Percentiles rank a stretch among this genome's conserved stretches.
Evolutionary conservation across 176 grass and related monocot genomes (phyloP).

Genomic region (Puya raimondii): DNA sequence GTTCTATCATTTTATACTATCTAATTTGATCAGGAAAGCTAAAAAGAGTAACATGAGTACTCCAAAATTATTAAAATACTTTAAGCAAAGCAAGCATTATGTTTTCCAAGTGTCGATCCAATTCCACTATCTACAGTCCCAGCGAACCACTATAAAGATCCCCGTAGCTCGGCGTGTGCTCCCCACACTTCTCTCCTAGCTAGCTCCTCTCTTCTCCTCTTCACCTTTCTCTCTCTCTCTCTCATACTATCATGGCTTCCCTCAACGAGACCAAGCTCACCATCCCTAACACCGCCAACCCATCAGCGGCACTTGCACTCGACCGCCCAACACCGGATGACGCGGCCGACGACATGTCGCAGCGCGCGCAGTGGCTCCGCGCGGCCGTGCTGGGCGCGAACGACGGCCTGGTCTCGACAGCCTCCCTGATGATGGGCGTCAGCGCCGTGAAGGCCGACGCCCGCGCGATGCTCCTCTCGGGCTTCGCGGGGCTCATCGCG

Average conservation of each 20-base stretch:
- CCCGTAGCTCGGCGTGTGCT: slow-evolving; percentile 19
- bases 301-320: slow-evolving; percentile 9
- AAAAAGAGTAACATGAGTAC: not conserved
- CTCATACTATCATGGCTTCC: slow-evolving; percentile 17
- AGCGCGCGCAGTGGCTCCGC: slow-evolving; percentile 48
- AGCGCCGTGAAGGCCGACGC: slow-evolving; percentile 40
- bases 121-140: not conserved
- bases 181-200: slow-evolving; percentile 19
- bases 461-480: slow-evolving; percentile 34
- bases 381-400: slow-evolving; percentile 61
- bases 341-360: not conserved
- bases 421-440: slow-evolving; percentile 54
- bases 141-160: slow-evolving; percentile 16
- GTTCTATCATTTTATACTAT: slow-evolving; percentile 7
- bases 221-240: not conserved
- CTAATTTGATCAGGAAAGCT: slow-evolving; percentile 4
- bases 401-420: slow-evolving; percentile 54
- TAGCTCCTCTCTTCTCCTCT: not conserved
- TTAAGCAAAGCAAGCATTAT: no score
- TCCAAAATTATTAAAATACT: not conserved
- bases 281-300: slow-evolving; percentile 12
- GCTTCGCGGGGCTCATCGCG: slow-evolving; percentile 42
- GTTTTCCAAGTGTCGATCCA: not conserved
- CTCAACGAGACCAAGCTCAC: slow-evolving; percentile 31
- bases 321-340: no score